Evolutionary conservation across 1,139 yeast genomes (phyloP).

Genomic region (Candida smagusa): DNA sequence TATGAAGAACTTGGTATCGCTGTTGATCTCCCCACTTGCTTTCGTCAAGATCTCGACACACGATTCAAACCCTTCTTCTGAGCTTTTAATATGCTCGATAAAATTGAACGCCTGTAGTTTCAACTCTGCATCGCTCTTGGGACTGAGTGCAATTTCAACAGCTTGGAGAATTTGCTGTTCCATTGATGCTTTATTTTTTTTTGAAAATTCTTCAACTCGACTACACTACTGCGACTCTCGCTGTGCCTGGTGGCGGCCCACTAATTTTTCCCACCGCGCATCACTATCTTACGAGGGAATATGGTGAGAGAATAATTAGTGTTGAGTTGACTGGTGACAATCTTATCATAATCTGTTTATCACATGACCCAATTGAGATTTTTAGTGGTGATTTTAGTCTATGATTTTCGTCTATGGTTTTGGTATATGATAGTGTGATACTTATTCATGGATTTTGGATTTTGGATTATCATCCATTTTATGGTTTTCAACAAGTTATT

Average conservation of each 20-base stretch:
- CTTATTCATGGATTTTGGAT: no score
- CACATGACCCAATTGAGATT: no score
- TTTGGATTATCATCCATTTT: no score
- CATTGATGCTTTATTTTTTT: slow-evolving; percentile 36
- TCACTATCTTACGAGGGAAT: no score
- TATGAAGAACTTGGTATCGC: slow-evolving; percentile 68
- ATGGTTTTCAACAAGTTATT: no score
- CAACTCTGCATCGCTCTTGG: slow-evolving; percentile 63
- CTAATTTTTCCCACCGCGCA: neutral
- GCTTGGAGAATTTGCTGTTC: slow-evolving; percentile 91
- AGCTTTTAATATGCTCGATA: slow-evolving; percentile 69
- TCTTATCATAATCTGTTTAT: no score
- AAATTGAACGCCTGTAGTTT: slow-evolving; percentile 81
- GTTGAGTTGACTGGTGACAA: no score
- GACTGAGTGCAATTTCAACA: slow-evolving; percentile 81
- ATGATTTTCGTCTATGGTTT: no score
- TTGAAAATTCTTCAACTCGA: neutral
- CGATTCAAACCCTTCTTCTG: slow-evolving; percentile 77
- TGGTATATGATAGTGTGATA: no score
- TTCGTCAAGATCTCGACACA: slow-evolving; percentile 60
- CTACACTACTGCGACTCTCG: neutral
- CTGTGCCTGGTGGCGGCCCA: neutral
- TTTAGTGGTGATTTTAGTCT: no score
- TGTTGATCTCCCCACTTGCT: slow-evolving; percentile 26
- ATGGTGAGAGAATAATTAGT: no score